phyloP scores from a whole-genome alignment of 768 basidiomycete genomes.

The Mycena sanguinolenta region DNA sequence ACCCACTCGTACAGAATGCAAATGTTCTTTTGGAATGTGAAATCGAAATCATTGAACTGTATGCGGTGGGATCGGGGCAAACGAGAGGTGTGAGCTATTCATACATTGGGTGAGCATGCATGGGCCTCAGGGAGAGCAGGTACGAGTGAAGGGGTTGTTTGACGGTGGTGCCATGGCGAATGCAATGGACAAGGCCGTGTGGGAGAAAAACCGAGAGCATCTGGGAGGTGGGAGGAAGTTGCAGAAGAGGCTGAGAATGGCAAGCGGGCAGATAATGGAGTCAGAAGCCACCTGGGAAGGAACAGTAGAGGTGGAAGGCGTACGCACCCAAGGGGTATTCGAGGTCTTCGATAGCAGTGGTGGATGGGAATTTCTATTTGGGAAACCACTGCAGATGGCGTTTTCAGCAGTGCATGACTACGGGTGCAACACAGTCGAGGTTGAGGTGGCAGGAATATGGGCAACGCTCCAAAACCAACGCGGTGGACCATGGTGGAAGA shows the following conservation, averaged over 20 bases:
- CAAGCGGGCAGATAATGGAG: conserved; percentile 47
- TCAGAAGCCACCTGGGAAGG: conserved; percentile 41
- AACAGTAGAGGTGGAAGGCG: conserved; percentile 28
- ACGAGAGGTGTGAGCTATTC: conserved; percentile 37
- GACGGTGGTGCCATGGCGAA: conserved; percentile 50
- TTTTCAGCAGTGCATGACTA: conserved; percentile 36
- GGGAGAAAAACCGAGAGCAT: too few relatives aligned
- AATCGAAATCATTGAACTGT: conserved; percentile 18
- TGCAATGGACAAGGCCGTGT: conserved; percentile 41
- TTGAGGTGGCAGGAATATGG: background rate
- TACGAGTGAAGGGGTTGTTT: conserved; percentile 36
- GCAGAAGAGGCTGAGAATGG: conserved; percentile 44
- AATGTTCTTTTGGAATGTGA: conserved; percentile 7
- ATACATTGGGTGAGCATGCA: conserved; percentile 36
- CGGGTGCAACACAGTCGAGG: background rate
- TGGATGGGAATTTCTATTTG: conserved; percentile 35
- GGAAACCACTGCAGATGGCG: conserved; percentile 35
- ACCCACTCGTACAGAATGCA: conserved; percentile 19
- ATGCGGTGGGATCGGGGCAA: conserved; percentile 25
- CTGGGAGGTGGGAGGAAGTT: conserved; percentile 37
- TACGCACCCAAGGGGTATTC: conserved; percentile 19
- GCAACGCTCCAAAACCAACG: background rate
- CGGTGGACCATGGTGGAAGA: too few relatives aligned
- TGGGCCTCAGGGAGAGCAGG: conserved; percentile 34
- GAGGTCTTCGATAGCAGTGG: conserved; percentile 43